Conservation (phyloP, 108 stramenopile genomes). For the Tribonema minus region DNA sequence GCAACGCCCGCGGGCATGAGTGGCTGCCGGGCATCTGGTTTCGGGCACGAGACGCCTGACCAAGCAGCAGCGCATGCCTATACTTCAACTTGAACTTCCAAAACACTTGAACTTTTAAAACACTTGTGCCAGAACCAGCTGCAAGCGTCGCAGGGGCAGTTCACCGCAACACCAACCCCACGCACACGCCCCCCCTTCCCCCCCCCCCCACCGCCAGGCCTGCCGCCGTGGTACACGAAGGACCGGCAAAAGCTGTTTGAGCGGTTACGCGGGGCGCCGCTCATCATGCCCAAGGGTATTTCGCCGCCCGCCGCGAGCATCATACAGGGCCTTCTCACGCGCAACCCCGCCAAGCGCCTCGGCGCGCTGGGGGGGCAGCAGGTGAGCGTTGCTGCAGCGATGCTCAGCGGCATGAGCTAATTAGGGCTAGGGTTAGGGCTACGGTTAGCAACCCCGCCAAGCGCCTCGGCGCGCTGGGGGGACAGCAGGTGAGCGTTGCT, state of each 20-base stretch:
- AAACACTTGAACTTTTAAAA: too few species aligned
- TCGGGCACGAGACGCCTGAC: too few species aligned
- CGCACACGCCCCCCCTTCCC: too few species aligned
- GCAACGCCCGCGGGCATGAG: too few species aligned
- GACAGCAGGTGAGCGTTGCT: constrained; percentile 32
- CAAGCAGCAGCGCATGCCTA: too few species aligned
- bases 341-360: constrained; percentile 47
- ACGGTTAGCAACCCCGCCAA: constrained; percentile 51
- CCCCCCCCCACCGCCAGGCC: too few species aligned
- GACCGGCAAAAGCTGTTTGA: constrained; percentile 91
- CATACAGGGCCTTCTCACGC: constrained; percentile 44
- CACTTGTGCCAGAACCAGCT: too few species aligned
- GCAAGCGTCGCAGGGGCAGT: too few species aligned
- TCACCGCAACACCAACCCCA: too few species aligned
- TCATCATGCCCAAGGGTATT: constrained; percentile 43
- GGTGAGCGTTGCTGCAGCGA: neutral
- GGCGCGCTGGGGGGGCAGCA: constrained; percentile 46
- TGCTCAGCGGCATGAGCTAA: neutral
- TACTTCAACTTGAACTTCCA: neutral
- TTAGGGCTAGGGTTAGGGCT: too few species aligned
- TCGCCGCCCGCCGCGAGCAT: constrained; percentile 37
- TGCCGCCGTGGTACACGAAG: constrained; percentile 95
- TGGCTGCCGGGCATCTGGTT: too few species aligned
- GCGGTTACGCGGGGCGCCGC: constrained; percentile 62
- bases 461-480: constrained; percentile 48